Percentiles rank a stretch among this genome's conserved stretches.
These are phyloP conservation scores for Cucumis sativus DNA, from an alignment of 306 rosid genomes.

Conservation along the genomic window Cucumber_9930_V3 NC_026661.2:5931501-5932000, in stretches of 20 bases:
- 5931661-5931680: conserved; percentile 15
- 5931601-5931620: background rate
- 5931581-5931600: background rate
- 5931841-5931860: conserved; percentile 54
- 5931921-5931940: conserved; percentile 81
- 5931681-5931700: conserved; percentile 25
- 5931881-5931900: conserved; percentile 87
- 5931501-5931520: background rate
- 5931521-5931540: background rate
- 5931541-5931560: background rate
- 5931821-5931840: conserved; percentile 79
- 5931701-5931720: conserved; percentile 25
- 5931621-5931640: background rate
- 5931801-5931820: conserved; percentile 88
- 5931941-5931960: conserved; percentile 74
- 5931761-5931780: conserved; percentile 43
- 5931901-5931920: conserved; percentile 64
- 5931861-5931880: conserved; percentile 47
- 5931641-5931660: background rate
- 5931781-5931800: conserved; percentile 81
- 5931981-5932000: conserved; percentile 46
- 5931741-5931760: conserved; percentile 16
- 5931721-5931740: conserved; percentile 23
- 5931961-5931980: conserved; percentile 72
- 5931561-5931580: background rate